These are phyloP conservation scores for Kwoniella shivajii DNA, from an alignment of 1,284 basidiomycete species.

Conservation along the genomic window DNA sequence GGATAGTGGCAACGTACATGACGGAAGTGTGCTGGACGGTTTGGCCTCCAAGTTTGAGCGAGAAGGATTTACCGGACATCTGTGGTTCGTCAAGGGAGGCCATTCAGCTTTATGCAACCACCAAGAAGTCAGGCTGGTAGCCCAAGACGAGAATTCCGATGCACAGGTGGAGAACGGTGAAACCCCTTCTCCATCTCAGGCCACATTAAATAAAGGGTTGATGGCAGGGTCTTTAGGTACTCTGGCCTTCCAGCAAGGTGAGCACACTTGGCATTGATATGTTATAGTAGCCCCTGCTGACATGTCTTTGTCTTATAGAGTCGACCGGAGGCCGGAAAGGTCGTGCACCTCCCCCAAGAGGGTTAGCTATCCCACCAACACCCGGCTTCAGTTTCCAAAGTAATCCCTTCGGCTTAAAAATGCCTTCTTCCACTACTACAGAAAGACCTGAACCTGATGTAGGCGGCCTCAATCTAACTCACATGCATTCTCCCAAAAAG, in stretches of 20 bases:
- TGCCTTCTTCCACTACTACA: slow-evolving; percentile 12
- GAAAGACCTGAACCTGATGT: slow-evolving; percentile 1
- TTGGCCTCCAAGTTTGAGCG: slow-evolving; percentile 81
- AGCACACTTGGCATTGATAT: slow-evolving; percentile 7
- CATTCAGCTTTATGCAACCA: slow-evolving; percentile 59
- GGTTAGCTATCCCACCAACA: slow-evolving; percentile 17
- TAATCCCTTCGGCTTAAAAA: slow-evolving; percentile 20
- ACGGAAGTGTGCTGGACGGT: slow-evolving; percentile 71
- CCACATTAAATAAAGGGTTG: slow-evolving; percentile 7
- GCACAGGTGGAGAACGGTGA: not conserved
- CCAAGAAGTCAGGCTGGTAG: slow-evolving; percentile 11
- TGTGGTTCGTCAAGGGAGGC: slow-evolving; percentile 79
- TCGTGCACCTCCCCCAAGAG: slow-evolving; percentile 9
- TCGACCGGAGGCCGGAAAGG: slow-evolving; percentile 22
- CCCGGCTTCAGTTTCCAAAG: slow-evolving; percentile 14
- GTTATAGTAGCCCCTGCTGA: not conserved
- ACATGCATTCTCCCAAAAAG: slow-evolving; percentile 8
- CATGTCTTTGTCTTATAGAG: slow-evolving; percentile 9
- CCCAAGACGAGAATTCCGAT: slow-evolving; percentile 8
- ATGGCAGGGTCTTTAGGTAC: slow-evolving; percentile 33
- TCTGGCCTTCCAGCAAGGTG: slow-evolving; percentile 43
- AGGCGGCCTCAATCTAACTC: not conserved
- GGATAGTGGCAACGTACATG: slow-evolving; percentile 65
- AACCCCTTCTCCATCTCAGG: not conserved
- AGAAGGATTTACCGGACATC: slow-evolving; percentile 66